Evolutionary conservation across 306 rosid genomes (phyloP), one percentile per base, ranked within the genome.

Genomic region (Prunus mongolica): DNA sequence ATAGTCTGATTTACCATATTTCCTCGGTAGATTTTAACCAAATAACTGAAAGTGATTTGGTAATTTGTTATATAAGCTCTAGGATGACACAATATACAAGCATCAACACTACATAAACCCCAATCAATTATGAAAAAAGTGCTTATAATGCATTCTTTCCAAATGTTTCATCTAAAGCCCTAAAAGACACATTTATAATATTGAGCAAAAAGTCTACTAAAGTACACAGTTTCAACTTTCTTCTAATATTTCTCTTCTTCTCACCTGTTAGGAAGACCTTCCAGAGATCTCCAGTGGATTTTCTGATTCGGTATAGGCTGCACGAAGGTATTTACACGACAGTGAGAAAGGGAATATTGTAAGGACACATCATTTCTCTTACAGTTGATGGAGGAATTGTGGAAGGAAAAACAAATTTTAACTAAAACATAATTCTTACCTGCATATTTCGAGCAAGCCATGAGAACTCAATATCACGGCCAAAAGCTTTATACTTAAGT

Each of bases 401-500:
- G 54, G 19, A 75, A 54, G 60, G 60, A 28, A 75, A 50, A 41
- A 20, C 15, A 72, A 16, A 25, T 15, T 60, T 44, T 2, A 51
- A 38, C 41, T 25, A 16, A 19, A 52, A 79, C 5, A 49, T 73
- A 74, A 84, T 82, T 79, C 66, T 87, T 92, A 73, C 97, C 97
- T 95, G 97, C 97, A 95, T 86, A 85, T 95, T 95, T 44, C 92
- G 91, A 71, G 99, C 93, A 83, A 95, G 97, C 99, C 99, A 95
- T 30, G 99, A 87, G 82, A 67, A 95, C 65, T 95, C 88, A 65
- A 95, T 82, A 71, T 91, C 82, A 50, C 89, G 97, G 32, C 97
- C 96, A 77, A 95, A 91, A 64, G 97, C 99, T 67, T 86, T 78
- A 73, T 95, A 90, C 86, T 92, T 92, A 82, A 95, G 84, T 12